These are phyloP conservation scores for Pseudoturritis turrita DNA, from an alignment of 345 rosid species.

Conservation along the genomic window DNA sequence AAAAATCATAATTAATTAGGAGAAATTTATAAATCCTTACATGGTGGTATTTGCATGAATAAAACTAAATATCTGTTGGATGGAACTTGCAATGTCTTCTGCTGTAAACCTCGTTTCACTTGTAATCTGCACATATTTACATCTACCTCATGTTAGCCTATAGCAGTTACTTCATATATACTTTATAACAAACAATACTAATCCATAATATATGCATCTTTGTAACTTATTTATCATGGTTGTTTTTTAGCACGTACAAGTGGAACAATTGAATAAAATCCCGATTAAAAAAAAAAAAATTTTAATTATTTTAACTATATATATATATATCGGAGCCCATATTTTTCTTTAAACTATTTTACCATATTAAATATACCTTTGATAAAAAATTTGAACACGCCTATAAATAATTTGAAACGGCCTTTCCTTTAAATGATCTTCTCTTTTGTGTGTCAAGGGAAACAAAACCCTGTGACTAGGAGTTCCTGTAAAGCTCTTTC, in stretches of 20 bases:
- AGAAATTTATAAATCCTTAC: conserved; percentile 28
- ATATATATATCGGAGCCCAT: too few relatives aligned
- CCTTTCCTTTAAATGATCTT: too few relatives aligned
- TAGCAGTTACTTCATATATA: not conserved
- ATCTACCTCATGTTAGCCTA: not conserved
- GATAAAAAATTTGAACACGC: too few relatives aligned
- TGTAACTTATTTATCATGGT: not conserved
- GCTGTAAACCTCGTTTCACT: conserved; percentile 70
- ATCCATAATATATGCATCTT: not conserved
- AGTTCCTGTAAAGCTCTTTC: not conserved
- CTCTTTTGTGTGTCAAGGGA: not conserved
- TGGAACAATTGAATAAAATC: too few relatives aligned
- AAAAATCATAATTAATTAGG: not conserved
- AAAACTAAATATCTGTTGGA: conserved; percentile 82
- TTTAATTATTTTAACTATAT: too few relatives aligned
- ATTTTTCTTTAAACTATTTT: too few relatives aligned
- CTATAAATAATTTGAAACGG: too few relatives aligned
- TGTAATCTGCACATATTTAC: conserved; percentile 46
- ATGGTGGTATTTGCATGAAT: conserved; percentile 76
- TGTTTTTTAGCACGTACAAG: too few relatives aligned
- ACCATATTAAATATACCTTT: too few relatives aligned
- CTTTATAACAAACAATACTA: not conserved
- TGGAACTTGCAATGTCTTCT: conserved; percentile 83
- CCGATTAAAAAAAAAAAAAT: too few relatives aligned
- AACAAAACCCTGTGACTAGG: not conserved